These are phyloP conservation scores for Hapsidospora chrysogenum DNA, from an alignment of 495 filamentous ascomycete genomes.

Conservation along the genomic window DNA sequence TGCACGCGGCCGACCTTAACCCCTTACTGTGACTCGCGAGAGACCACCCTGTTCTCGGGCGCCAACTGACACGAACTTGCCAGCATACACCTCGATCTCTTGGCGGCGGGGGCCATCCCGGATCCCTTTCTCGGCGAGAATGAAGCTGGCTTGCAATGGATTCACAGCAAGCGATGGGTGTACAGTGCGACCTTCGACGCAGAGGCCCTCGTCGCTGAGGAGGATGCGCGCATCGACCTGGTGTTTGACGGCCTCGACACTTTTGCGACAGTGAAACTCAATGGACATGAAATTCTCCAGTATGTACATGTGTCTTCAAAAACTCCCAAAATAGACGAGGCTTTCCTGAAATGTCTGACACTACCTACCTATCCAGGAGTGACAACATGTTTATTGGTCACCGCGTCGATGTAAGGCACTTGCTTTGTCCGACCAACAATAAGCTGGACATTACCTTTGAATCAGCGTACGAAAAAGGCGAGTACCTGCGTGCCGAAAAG, in stretches of 20 bases:
- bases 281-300: conserved; percentile 34
- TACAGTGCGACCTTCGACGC: conserved; percentile 41
- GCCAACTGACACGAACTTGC: too few relatives aligned
- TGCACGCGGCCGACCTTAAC: too few relatives aligned
- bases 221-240: too few relatives aligned
- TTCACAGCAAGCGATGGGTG: conserved; percentile 47
- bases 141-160: conserved; percentile 47
- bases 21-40: too few relatives aligned
- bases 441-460: conserved; percentile 18
- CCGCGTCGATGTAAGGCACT: conserved; percentile 19
- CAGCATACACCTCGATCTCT: conserved; percentile 46
- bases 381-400: conserved; percentile 46
- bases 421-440: conserved; percentile 17
- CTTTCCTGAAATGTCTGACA: too few relatives aligned
- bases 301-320: too few relatives aligned
- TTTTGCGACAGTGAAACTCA: conserved; percentile 41
- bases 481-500: conserved; percentile 15
- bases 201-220: too few relatives aligned
- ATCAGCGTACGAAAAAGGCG: conserved; percentile 16
- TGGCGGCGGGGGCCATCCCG: conserved; percentile 32
- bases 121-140: conserved; percentile 47
- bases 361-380: too few relatives aligned
- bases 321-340: too few relatives aligned
- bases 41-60: too few relatives aligned
- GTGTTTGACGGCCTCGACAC: conserved; percentile 52